phyloP scores from a whole-genome alignment of 176 grass and related monocot genomes.

The Cenchrus fungigraminus region DNA sequence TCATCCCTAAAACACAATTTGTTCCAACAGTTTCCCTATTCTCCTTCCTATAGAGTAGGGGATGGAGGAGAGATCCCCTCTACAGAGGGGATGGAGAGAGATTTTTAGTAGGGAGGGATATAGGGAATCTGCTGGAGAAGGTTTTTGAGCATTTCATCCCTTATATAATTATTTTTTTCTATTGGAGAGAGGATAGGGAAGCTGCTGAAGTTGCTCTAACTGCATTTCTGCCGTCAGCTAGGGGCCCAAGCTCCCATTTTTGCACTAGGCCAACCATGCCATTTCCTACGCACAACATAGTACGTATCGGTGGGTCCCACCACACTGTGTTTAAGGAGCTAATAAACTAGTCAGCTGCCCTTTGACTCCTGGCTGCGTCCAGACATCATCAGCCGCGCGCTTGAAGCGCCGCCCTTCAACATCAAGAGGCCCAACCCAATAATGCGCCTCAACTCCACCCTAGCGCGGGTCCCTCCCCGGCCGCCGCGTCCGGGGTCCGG shows the following conservation, averaged over 20 bases:
- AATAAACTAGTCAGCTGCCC: background rate
- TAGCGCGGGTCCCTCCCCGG: background rate
- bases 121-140: too few species aligned
- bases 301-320: background rate
- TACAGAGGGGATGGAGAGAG: too few species aligned
- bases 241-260: background rate
- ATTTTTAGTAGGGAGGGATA: too few species aligned
- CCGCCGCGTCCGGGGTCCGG: constrained; percentile 25
- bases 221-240: background rate
- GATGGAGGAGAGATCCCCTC: background rate
- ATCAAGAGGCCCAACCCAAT: too few species aligned
- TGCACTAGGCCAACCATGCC: background rate
- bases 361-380: constrained; percentile 28
- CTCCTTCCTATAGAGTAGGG: too few species aligned
- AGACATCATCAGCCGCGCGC: background rate
- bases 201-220: too few species aligned
- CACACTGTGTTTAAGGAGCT: background rate
- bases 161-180: too few species aligned
- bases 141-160: too few species aligned
- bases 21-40: too few species aligned
- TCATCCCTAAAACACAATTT: too few species aligned
- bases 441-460: too few species aligned
- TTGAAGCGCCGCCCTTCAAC: background rate
- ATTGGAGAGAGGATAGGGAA: too few species aligned
- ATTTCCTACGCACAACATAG: background rate